Percentiles rank a stretch among this genome's conserved stretches.
Evolutionary conservation across 1,284 basidiomycete species (phyloP).

Genomic region (Cryptococcus neoformans): DNA sequence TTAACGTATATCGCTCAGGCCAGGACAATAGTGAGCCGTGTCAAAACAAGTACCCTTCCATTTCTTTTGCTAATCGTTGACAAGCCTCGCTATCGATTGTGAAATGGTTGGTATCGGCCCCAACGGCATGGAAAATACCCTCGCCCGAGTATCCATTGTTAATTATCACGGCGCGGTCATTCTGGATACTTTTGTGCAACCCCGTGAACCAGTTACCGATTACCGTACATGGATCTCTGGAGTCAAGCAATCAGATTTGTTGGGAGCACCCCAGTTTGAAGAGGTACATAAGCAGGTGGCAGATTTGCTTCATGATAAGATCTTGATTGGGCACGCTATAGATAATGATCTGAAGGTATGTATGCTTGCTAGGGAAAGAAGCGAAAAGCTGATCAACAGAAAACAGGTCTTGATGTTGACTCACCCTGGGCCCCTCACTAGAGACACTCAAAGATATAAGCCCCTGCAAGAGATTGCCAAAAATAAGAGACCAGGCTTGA

Average conservation of each 20-base stretch:
- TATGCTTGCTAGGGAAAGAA: background rate
- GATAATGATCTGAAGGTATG: conserved; percentile 83
- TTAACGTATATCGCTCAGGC: background rate
- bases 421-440: conserved; percentile 71
- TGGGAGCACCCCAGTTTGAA: conserved; percentile 73
- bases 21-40: background rate
- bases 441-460: conserved; percentile 74
- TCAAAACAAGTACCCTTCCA: background rate
- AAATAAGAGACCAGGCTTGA: conserved; percentile 67
- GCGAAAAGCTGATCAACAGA: background rate
- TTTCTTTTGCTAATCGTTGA: background rate
- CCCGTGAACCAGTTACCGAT: conserved; percentile 85
- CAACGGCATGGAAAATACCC: conserved; percentile 71
- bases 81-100: conserved; percentile 34
- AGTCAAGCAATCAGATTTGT: conserved; percentile 71
- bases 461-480: conserved; percentile 55
- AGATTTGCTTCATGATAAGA: conserved; percentile 69
- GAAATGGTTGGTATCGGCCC: conserved; percentile 95
- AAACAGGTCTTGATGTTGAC: conserved; percentile 78
- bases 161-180: conserved; percentile 81
- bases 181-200: conserved; percentile 83
- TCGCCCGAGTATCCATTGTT: conserved; percentile 88
- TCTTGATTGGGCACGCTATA: conserved; percentile 92
- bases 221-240: conserved; percentile 92
- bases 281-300: conserved; percentile 79